phyloP scores from a whole-genome alignment of 257 asterid species.

The Orobanche coerulescens region DNA sequence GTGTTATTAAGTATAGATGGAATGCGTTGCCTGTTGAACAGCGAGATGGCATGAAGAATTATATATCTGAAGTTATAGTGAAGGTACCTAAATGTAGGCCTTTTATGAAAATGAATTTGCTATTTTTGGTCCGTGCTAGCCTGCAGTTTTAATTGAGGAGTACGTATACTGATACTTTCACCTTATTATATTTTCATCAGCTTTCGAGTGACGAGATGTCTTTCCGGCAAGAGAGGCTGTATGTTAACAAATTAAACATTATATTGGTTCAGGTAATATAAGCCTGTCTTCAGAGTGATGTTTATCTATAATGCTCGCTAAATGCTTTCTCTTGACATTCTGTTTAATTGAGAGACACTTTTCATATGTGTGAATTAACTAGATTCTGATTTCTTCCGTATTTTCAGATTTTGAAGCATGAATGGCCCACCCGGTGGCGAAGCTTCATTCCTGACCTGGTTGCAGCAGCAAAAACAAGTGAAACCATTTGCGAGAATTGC shows the following conservation, averaged over 20 bases:
- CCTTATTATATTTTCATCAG: slow-evolving; percentile 29
- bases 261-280: slow-evolving; percentile 84
- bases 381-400: slow-evolving; percentile 3
- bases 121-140: not conserved
- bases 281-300: not conserved
- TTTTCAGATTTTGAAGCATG: slow-evolving; percentile 91
- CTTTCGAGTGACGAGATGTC: slow-evolving; percentile 92
- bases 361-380: not conserved
- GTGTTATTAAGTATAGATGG: slow-evolving; percentile 97
- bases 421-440: slow-evolving; percentile 95
- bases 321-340: not conserved
- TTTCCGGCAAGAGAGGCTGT: slow-evolving; percentile 83
- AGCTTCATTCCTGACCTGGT: slow-evolving; percentile 94
- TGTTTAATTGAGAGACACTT: slow-evolving; percentile 1
- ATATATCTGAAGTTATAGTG: slow-evolving; percentile 94
- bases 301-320: not conserved
- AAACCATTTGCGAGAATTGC: slow-evolving; percentile 97
- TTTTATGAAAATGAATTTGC: not conserved
- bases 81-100: slow-evolving; percentile 41
- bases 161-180: slow-evolving; percentile 14
- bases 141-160: not conserved
- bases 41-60: slow-evolving; percentile 98
- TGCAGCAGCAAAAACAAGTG: slow-evolving; percentile 94
- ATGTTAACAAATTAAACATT: slow-evolving; percentile 78
- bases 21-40: slow-evolving; percentile 94